These are phyloP conservation scores for Selaginella tamariscina DNA, from an alignment of 75 land plant species.

Conservation along the genomic window DNA sequence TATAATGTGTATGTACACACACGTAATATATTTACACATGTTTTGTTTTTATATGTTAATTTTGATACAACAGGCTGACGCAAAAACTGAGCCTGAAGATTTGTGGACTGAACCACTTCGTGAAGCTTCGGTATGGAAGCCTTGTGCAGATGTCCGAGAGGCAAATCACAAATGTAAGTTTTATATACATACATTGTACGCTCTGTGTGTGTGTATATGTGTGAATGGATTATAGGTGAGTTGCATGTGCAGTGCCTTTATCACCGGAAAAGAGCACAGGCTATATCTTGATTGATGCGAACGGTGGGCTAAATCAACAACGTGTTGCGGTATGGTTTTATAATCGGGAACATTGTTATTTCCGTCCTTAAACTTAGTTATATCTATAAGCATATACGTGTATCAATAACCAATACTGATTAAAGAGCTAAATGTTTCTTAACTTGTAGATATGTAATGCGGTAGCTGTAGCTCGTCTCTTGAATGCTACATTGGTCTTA, in stretches of 20 bases:
- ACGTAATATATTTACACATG: too few relatives aligned
- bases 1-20: too few relatives aligned
- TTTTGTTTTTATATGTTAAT: not conserved
- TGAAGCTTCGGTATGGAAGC: slow-evolving; percentile 61
- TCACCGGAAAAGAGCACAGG: slow-evolving; percentile 44
- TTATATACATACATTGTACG: too few relatives aligned
- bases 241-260: slow-evolving; percentile 20
- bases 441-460: slow-evolving; percentile 77
- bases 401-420: too few relatives aligned
- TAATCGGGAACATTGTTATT: not conserved
- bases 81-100: slow-evolving; percentile 59
- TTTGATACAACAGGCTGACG: slow-evolving; percentile 34
- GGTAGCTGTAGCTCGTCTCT: slow-evolving; percentile 80
- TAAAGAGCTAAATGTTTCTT: not conserved
- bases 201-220: too few relatives aligned
- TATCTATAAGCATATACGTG: not conserved
- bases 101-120: slow-evolving; percentile 65
- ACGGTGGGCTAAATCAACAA: slow-evolving; percentile 97
- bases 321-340: slow-evolving; percentile 69
- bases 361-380: not conserved
- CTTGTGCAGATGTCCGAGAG: slow-evolving; percentile 65
- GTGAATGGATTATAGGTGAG: too few relatives aligned
- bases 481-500: slow-evolving; percentile 89
- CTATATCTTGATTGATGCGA: slow-evolving; percentile 85
- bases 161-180: slow-evolving; percentile 40